Percentiles rank a stretch among this genome's conserved stretches.
phyloP scores from a whole-genome alignment of 1,284 basidiomycete genomes.

The Cutaneotrichosporon spelunceum region DNA sequence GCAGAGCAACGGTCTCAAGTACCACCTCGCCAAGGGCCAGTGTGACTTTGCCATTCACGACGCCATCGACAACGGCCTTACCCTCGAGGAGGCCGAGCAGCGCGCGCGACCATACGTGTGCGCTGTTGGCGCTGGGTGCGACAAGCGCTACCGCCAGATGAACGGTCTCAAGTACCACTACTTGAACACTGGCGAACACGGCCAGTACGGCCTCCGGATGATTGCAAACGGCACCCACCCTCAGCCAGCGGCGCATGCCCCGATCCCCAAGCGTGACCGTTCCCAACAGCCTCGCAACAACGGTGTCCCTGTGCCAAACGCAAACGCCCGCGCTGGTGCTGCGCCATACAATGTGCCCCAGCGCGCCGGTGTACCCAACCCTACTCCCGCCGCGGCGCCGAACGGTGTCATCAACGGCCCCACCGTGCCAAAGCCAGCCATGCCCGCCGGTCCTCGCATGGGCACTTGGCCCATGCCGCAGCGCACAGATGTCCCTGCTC shows the following conservation, averaged over 20 bases:
- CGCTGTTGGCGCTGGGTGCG: slow-evolving; percentile 78
- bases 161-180: slow-evolving; percentile 92
- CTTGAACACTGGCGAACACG: slow-evolving; percentile 93
- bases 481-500: slow-evolving; percentile 1
- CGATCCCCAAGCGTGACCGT: slow-evolving; percentile 27
- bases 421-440: not conserved
- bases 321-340: slow-evolving; percentile 4
- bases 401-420: not conserved
- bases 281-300: slow-evolving; percentile 14
- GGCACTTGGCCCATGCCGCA: slow-evolving; percentile 29
- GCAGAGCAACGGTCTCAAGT: slow-evolving; percentile 94
- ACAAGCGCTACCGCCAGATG: slow-evolving; percentile 96
- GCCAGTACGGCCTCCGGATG: slow-evolving; percentile 75
- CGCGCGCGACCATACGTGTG: slow-evolving; percentile 80
- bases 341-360: slow-evolving; percentile 34
- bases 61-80: slow-evolving; percentile 63
- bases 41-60: slow-evolving; percentile 85
- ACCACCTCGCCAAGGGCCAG: slow-evolving; percentile 76
- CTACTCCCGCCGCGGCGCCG: not conserved
- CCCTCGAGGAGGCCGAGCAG: slow-evolving; percentile 76
- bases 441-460: slow-evolving; percentile 17
- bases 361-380: not conserved
- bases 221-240: slow-evolving; percentile 77
- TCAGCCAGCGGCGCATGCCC: slow-evolving; percentile 39
- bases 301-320: slow-evolving; percentile 3